Conservation (phyloP, 495 filamentous ascomycete genomes). For the Aspergillus steynii region DNA sequence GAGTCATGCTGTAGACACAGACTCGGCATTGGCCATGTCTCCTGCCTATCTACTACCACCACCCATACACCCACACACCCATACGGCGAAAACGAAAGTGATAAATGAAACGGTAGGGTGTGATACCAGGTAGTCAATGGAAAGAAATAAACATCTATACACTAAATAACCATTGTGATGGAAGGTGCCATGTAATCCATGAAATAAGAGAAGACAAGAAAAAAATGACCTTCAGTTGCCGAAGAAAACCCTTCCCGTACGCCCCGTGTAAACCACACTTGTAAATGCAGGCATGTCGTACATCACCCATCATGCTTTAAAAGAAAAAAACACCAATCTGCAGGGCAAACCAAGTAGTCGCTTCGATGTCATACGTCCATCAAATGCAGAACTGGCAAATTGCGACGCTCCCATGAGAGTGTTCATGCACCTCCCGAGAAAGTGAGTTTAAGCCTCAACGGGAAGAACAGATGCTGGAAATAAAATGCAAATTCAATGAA, state of each 20-base stretch:
- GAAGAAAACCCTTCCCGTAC: neutral
- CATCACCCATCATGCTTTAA: neutral
- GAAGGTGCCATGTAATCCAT: neutral
- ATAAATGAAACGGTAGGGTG: neutral
- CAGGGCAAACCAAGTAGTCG: neutral
- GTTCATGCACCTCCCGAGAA: neutral
- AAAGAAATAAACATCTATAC: conserved; percentile 3
- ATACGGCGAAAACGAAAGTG: neutral
- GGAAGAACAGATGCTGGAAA: neutral
- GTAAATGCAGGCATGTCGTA: neutral
- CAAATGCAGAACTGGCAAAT: neutral
- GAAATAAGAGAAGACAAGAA: neutral
- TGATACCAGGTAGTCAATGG: neutral
- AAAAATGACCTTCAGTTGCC: neutral
- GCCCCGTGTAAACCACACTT: neutral
- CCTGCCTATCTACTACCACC: neutral
- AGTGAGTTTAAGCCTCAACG: neutral
- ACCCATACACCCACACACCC: neutral
- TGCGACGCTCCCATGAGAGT: neutral
- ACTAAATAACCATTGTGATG: neutral
- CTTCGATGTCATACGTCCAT: neutral
- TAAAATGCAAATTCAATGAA: neutral
- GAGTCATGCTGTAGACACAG: too few species aligned
- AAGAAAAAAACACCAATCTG: neutral
- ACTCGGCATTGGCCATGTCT: neutral